Evolutionary conservation across 352 stramenopile genomes (phyloP), one percentile per base, ranked within the genome.

Genomic region (Phytophthora lateralis): DNA sequence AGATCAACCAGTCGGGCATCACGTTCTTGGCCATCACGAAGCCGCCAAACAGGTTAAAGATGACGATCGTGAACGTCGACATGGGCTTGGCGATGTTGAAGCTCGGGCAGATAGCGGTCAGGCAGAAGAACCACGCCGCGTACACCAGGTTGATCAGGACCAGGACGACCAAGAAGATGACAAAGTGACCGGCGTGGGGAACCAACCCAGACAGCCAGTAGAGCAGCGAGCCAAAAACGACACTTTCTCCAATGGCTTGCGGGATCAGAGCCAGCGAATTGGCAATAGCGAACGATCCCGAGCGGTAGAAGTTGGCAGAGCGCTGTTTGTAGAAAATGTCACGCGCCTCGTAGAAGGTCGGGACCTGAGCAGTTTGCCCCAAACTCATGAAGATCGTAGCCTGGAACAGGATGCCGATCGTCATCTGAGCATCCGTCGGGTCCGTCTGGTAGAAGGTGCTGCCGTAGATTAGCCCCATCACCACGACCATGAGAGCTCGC

Each of bases 281-380:
- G 5, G 58, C 78, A 32, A 91, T 51, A 12, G 88, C 74, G 51
- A 93, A 97, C 7, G 79, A 72, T 6, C 76, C 80, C n/a, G 88
- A 39, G 5, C 80, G 81, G 50, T 89, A 89, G 52, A 96, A 96
- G 50, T 92, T 91, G 15, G 75, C 68, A 20, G 77, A 82, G 5
- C 69, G 66, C 32, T 94, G 89, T 52, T 93, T 96, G 78, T 95
- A 95, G 60, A 92, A 97, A 1, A 90, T 49, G 4, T 75, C 71
- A 11, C 78, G 75, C 3, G 61, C 70, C 11, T 73, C 75, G 54
- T 95, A 89, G 45, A 97, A 89, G 9, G 80, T 82, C 5, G 88
- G 76, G 20, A 97, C 55, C 49, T 90, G 73, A 1, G 86, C 65
- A 35, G 90, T 84, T 24, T 89, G 76, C n/a, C 82, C 83, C 47